phyloP scores from a whole-genome alignment of 208 protist species.

The Acanthamoeba sp. region DNA sequence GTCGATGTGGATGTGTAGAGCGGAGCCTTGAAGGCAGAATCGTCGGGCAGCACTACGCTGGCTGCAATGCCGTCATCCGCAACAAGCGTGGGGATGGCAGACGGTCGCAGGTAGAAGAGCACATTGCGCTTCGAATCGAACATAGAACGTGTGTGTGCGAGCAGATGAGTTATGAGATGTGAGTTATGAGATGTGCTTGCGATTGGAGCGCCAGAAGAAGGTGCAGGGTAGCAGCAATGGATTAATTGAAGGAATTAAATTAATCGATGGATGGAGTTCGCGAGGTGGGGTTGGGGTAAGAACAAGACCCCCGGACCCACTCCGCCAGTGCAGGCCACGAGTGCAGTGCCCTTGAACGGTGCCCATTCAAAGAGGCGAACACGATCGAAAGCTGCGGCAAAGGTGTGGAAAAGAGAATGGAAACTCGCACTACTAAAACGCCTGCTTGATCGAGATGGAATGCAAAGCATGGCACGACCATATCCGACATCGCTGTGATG shows the following conservation, averaged over 20 bases:
- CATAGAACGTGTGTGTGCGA: not conserved
- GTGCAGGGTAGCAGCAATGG: not conserved
- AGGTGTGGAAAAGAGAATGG: not conserved
- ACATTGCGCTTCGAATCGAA: conserved; percentile 63
- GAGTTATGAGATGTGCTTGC: too few species aligned
- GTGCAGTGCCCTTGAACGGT: not conserved
- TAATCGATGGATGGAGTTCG: not conserved
- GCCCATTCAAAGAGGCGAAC: conserved; percentile 12
- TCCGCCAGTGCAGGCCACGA: not conserved
- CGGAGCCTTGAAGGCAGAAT: too few species aligned
- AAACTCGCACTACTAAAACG: not conserved
- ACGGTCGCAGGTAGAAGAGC: conserved; percentile 8
- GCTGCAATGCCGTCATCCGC: not conserved
- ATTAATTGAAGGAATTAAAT: not conserved
- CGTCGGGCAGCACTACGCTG: too few species aligned
- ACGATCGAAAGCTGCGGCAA: not conserved
- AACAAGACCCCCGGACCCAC: not conserved
- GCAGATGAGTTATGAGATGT: not conserved
- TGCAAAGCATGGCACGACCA: too few species aligned
- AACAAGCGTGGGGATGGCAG: not conserved
- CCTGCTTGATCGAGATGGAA: too few species aligned
- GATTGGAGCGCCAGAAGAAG: not conserved
- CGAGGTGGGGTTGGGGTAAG: not conserved
- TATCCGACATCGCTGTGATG: too few species aligned
- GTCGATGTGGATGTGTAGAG: not conserved